A percentile compares a stretch with the other conserved stretches of the same genome.
These are phyloP conservation scores for Fusarium udum DNA, from an alignment of 2,329 filamentous ascomycete species.

Conservation along the genomic window DNA sequence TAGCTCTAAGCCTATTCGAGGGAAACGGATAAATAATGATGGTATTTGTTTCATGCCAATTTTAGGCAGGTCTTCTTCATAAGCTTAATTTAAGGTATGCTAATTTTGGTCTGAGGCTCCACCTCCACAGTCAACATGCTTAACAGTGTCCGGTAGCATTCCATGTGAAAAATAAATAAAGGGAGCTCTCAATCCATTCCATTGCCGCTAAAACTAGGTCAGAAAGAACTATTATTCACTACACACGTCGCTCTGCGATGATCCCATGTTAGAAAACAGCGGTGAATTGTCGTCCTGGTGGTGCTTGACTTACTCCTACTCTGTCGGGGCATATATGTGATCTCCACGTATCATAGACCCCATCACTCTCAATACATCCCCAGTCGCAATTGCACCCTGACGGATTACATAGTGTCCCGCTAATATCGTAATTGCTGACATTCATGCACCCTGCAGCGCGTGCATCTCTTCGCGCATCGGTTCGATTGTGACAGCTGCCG, in stretches of 20 bases:
- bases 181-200: neutral
- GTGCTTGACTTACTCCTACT: neutral
- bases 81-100: neutral
- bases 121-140: neutral
- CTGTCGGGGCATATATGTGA: neutral
- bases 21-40: accelerated
- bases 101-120: neutral
- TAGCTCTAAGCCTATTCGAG: accelerated
- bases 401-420: neutral
- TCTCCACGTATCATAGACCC: neutral
- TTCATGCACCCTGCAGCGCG: neutral
- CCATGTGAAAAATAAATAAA: neutral
- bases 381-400: neutral
- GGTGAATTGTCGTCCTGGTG: accelerated
- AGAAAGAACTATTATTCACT: accelerated
- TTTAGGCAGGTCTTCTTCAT: accelerated
- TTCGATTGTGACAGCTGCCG: neutral
- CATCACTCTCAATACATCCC: conserved; percentile 3
- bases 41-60: neutral
- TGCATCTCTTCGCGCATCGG: neutral
- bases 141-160: neutral
- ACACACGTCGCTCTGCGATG: neutral
- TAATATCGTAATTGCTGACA: neutral
- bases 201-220: accelerated
- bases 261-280: accelerated